Evolutionary conservation across 305 asterid genomes (phyloP), one percentile per base, ranked within the genome.

Genomic region (Withania somnifera): DNA sequence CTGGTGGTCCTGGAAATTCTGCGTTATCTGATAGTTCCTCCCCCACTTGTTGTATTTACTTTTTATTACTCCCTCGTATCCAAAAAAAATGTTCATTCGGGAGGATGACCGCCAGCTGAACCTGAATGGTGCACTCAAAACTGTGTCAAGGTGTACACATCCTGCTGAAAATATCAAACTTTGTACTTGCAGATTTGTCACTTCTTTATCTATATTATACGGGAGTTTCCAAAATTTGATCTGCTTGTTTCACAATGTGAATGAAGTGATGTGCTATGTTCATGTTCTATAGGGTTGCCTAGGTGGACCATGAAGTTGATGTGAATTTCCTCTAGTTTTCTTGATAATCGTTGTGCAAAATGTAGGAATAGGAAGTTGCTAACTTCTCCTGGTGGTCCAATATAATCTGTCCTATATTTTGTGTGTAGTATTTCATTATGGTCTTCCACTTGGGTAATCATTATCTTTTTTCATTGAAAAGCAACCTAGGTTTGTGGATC

Each of bases 401-500:
- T 73, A 17, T 68, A 40, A 68, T 19, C 77, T 68, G 32, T 26
- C 26, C 6, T 47, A 30, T 26, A 75, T 40, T 47, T 73, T 75
- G 26, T 75, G 28, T 50, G 15, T 50, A 51, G 47, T 47, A 79
- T 57, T 60, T 20, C 61, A 79, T 13, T 38, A 24, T 42, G 71
- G 54, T 45, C 32, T 34, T 63, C 47, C 26, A 36, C 82, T 57
- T 79, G 22, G 15, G 28, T 40, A 58, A 79, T 57, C 54, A 58
- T 54, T 47, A 10, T 81, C 20, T 30, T 11, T 52, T 63, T 85
- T 76, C 81, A 71, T 63, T 88, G 83, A 64, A 57, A 90, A 95
- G 99, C 91, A 91, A 91, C 99, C 99, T 67, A 88, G 92, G 89
- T 86, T 82, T 83, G 99, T 95, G 28, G 99, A 94, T 89, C 98